phyloP scores from a whole-genome alignment of 1,139 yeast genomes.

The Pneumocystis murina region DNA sequence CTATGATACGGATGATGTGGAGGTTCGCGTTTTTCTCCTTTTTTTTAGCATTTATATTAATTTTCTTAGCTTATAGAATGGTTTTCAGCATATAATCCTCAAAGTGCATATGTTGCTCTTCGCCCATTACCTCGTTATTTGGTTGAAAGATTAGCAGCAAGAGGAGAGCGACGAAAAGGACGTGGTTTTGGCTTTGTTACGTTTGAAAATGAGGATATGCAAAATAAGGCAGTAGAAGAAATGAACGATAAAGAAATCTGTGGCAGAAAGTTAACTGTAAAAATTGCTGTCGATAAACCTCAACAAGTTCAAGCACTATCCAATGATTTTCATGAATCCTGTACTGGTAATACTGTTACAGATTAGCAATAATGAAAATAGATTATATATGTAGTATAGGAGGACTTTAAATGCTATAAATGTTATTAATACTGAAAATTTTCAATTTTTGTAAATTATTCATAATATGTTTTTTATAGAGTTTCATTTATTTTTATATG shows the following conservation, averaged over 20 bases:
- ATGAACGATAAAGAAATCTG: conserved; percentile 28
- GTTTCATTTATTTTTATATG: background rate
- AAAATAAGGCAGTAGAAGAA: conserved; percentile 32
- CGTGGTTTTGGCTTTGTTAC: conserved; percentile 42
- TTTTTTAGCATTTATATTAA: conserved; percentile 4
- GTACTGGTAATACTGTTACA: background rate
- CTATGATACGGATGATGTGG: conserved; percentile 22
- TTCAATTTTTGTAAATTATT: background rate
- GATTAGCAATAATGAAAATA: background rate
- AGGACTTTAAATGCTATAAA: background rate
- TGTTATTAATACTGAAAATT: background rate
- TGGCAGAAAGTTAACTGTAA: conserved; percentile 16
- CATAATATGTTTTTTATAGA: background rate
- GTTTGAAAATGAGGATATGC: conserved; percentile 31
- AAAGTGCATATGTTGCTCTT: conserved; percentile 15
- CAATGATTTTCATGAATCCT: background rate
- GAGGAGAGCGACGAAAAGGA: conserved; percentile 22
- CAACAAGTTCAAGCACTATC: background rate
- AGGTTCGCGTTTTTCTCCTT: conserved; percentile 14
- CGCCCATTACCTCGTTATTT: conserved; percentile 31
- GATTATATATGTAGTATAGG: background rate
- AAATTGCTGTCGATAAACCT: conserved; percentile 11
- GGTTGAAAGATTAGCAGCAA: conserved; percentile 24
- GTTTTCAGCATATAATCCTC: conserved; percentile 28
- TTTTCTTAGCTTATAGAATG: conserved; percentile 13